Evolutionary conservation across 2,329 filamentous ascomycete genomes (phyloP), one percentile per base, ranked within the genome.

Genomic region (Acrocalymma vagum): DNA sequence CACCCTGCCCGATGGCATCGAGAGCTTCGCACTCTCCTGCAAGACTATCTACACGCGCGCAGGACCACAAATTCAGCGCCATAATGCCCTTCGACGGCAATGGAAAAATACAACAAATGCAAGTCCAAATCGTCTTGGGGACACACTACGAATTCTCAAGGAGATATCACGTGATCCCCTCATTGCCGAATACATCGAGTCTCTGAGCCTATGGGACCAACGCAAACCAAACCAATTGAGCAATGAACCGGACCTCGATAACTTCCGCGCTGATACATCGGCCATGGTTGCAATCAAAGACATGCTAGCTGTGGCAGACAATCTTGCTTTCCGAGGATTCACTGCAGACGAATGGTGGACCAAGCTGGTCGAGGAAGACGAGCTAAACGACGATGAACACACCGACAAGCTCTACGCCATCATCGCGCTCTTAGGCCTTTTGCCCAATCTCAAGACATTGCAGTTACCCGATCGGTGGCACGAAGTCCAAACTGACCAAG

Each of bases 101-200:
- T 67, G 65, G 64, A 42, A 35, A 9, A 32, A 55, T 10, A 52
- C 59, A 9, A 48, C 41, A 25, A 56, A 60, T n/a, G 43, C 44
- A 13, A 35, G 27, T 9, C 35, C 37, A 1, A 37, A 42, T 14
- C 47, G 50, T 5, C 48, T 45, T 10, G 48, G 44, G 5, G 55
- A 65, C 26, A 55, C 55, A 7, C 37, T 69, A 7, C 37, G 44
- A 8, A 42, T 66, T 3, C 21, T 67, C 5, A 45, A 59, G 27
- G 54, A 58, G 17, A 62, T 69, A 6, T 55, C 58, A 2, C 47
- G 34, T 4, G 53, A 65, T 6, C 60, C 64, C 0, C 38, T 57
- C n/a, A 53, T 61, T 21, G 61, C 62, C 4, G 33, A 62, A 16
- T 69, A 69, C 29, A 61, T 69, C 13, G 53, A 62, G 22, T 36